A percentile compares a stretch with the other conserved stretches of the same genome.
Evolutionary conservation across 768 basidiomycete species (phyloP).

Genomic region (Pisolithus orientalis): DNA sequence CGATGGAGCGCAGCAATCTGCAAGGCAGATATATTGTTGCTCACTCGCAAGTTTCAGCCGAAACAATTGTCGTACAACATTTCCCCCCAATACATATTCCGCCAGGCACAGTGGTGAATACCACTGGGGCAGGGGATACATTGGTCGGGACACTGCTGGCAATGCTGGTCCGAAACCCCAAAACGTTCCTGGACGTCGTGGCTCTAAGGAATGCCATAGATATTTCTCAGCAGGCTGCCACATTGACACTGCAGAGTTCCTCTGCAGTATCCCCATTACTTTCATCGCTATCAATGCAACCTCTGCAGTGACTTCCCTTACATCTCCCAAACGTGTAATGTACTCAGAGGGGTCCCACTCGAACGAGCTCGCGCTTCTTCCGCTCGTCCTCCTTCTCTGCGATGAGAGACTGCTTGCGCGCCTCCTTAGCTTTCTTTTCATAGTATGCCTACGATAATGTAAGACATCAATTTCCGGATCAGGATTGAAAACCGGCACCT

Average conservation of each 20-base stretch:
- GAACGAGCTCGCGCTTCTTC: conserved; percentile 47
- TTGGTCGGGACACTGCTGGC: conserved; percentile 83
- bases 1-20: conserved; percentile 39
- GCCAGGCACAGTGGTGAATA: conserved; percentile 44
- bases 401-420: conserved; percentile 28
- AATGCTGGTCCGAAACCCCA: conserved; percentile 39
- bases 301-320: neutral
- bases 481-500: conserved; percentile 34
- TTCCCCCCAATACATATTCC: conserved; percentile 53
- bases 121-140: conserved; percentile 91
- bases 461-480: neutral
- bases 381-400: conserved; percentile 45
- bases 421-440: conserved; percentile 43
- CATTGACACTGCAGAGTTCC: conserved; percentile 50
- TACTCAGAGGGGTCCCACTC: conserved; percentile 48
- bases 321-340: conserved; percentile 1
- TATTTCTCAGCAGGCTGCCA: conserved; percentile 60
- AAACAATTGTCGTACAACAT: conserved; percentile 62
- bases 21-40: conserved; percentile 45
- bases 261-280: conserved; percentile 63
- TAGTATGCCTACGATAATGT: conserved; percentile 41
- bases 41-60: conserved; percentile 36
- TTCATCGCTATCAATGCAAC: conserved; percentile 23
- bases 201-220: conserved; percentile 40
- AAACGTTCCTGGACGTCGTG: conserved; percentile 40